A percentile compares a stretch with the other conserved stretches of the same genome.
phyloP scores from a whole-genome alignment of 176 grass and related monocot species.

The Cenchrus americanus region DNA sequence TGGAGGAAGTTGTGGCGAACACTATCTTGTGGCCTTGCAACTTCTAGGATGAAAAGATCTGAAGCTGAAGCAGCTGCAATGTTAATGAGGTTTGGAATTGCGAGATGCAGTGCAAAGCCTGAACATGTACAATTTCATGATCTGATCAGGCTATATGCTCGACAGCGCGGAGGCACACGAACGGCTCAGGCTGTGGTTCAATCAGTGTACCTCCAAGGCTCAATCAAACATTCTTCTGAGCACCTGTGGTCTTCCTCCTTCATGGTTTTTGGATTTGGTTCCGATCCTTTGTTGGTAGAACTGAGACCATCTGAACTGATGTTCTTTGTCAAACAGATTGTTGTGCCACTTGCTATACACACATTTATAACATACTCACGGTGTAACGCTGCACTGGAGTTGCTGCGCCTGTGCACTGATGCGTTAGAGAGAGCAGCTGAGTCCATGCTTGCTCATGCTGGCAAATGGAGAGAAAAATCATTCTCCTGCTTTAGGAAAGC shows the following conservation, averaged over 20 bases:
- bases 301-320: constrained; percentile 74
- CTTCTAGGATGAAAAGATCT: constrained; percentile 74
- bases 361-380: constrained; percentile 89
- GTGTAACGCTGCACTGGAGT: constrained; percentile 76
- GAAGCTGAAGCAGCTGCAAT: constrained; percentile 92
- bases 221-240: constrained; percentile 71
- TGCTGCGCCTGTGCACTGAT: constrained; percentile 76
- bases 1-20: constrained; percentile 72
- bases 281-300: constrained; percentile 77
- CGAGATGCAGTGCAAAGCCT: constrained; percentile 63
- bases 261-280: constrained; percentile 79
- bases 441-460: constrained; percentile 72
- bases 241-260: constrained; percentile 95
- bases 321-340: constrained; percentile 79
- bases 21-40: constrained; percentile 60
- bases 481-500: constrained; percentile 61
- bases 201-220: constrained; percentile 83
- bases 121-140: constrained; percentile 84
- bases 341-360: constrained; percentile 81
- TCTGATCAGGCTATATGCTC: constrained; percentile 82
- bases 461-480: constrained; percentile 73
- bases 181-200: constrained; percentile 72
- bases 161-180: constrained; percentile 60
- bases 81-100: constrained; percentile 92
- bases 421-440: constrained; percentile 79